These are phyloP conservation scores for Carex parvula DNA, from an alignment of 176 grass and related monocot genomes.

Conservation along the genomic window DNA sequence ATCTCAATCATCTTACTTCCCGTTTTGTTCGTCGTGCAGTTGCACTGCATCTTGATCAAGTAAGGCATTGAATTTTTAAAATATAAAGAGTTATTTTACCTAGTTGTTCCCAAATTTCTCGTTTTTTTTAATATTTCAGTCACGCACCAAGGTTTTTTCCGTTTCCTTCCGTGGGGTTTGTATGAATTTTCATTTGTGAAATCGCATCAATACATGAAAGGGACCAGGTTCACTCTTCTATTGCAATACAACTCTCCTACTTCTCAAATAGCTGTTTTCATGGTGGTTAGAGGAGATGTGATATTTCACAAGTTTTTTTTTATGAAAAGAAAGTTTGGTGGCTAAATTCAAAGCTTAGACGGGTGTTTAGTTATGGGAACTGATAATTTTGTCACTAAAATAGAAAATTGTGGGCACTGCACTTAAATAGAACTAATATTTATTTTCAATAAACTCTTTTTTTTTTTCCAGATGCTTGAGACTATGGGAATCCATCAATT, in stretches of 20 bases:
- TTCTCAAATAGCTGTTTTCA: background rate
- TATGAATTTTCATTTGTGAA: background rate
- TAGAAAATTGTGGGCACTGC: background rate
- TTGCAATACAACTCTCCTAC: background rate
- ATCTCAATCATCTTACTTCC: constrained; percentile 77
- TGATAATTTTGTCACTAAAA: background rate
- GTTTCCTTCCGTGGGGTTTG: background rate
- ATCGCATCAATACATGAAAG: background rate
- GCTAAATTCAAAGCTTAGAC: background rate
- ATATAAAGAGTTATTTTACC: constrained; percentile 25
- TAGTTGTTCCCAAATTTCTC: constrained; percentile 12
- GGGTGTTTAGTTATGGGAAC: background rate
- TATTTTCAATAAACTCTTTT: constrained; percentile 30
- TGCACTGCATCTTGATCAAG: constrained; percentile 84
- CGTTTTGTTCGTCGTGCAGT: constrained; percentile 81
- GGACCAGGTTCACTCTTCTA: background rate
- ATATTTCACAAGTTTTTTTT: background rate
- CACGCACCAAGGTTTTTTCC: background rate
- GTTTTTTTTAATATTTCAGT: background rate
- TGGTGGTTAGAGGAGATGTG: background rate
- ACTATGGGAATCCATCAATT: constrained; percentile 79
- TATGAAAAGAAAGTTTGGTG: background rate
- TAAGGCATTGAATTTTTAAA: constrained; percentile 35
- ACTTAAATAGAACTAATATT: background rate
- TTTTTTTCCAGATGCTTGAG: constrained; percentile 60